A percentile compares a stretch with the other conserved stretches of the same genome.
Evolutionary conservation across 139 green algal genomes (phyloP).

Genomic region (Chlorella ohadii): DNA sequence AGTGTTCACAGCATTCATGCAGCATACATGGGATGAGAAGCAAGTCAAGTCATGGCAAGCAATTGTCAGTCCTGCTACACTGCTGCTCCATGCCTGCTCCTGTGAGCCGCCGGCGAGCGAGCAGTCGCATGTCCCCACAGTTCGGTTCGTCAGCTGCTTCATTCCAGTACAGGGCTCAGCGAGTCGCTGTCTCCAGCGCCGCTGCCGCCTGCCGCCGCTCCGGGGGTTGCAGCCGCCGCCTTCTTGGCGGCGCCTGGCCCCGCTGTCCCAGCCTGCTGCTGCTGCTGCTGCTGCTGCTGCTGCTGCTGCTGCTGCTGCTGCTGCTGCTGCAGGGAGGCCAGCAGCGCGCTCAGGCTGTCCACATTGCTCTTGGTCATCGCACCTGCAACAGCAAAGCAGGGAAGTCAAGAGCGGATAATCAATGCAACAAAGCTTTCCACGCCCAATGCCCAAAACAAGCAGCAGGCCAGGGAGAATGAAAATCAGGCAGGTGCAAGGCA

Average conservation of each 20-base stretch:
- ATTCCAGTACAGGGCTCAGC: neutral
- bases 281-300: neutral
- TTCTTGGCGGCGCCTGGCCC: neutral
- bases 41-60: no score
- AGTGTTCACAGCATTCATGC: no score
- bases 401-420: neutral
- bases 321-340: conserved; percentile 26
- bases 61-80: no score
- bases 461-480: neutral
- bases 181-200: neutral
- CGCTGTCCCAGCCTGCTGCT: neutral
- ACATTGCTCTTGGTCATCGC: conserved; percentile 43
- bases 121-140: no score
- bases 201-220: neutral
- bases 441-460: neutral
- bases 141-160: neutral
- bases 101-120: no score
- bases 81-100: no score
- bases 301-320: neutral
- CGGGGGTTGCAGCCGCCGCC: neutral
- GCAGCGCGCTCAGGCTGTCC: conserved; percentile 30
- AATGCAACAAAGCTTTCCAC: neutral
- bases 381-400: neutral
- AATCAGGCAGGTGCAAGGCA: neutral
- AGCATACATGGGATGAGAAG: no score